phyloP scores from a whole-genome alignment of 106 monocot species.

The Hemerocallis citrina region DNA sequence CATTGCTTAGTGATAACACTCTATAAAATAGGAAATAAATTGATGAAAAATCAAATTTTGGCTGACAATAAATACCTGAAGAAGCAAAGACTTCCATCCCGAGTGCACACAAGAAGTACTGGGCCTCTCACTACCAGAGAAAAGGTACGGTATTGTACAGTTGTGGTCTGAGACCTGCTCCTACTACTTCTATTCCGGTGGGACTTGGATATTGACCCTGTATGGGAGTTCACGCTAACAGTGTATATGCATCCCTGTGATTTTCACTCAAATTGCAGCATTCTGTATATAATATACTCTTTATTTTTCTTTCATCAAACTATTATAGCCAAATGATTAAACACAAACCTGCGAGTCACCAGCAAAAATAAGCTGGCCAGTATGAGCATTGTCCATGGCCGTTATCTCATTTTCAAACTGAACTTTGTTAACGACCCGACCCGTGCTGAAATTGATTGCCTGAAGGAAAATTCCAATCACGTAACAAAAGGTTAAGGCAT shows the following conservation, averaged over 20 bases:
- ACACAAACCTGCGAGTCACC: slow-evolving; percentile 77
- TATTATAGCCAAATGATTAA: slow-evolving; percentile 1
- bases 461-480: slow-evolving; percentile 13
- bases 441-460: slow-evolving; percentile 93
- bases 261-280: slow-evolving; percentile 17
- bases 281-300: slow-evolving; percentile 10
- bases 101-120: slow-evolving; percentile 83
- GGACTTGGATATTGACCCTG: slow-evolving; percentile 79
- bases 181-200: slow-evolving; percentile 69
- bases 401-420: slow-evolving; percentile 68
- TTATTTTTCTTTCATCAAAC: slow-evolving; percentile 5
- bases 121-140: slow-evolving; percentile 78
- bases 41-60: not conserved
- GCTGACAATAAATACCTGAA: slow-evolving; percentile 53
- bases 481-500: too few species aligned
- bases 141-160: slow-evolving; percentile 86
- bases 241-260: slow-evolving; percentile 82
- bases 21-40: not conserved
- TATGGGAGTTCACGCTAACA: slow-evolving; percentile 73
- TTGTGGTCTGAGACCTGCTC: slow-evolving; percentile 73
- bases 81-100: slow-evolving; percentile 84
- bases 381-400: slow-evolving; percentile 94
- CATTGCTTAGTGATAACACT: not conserved
- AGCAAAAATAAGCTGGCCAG: slow-evolving; percentile 80
- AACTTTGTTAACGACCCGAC: slow-evolving; percentile 63